Conservation (phyloP, 2,329 filamentous ascomycete genomes). For the Metarhizium sp. region DNA sequence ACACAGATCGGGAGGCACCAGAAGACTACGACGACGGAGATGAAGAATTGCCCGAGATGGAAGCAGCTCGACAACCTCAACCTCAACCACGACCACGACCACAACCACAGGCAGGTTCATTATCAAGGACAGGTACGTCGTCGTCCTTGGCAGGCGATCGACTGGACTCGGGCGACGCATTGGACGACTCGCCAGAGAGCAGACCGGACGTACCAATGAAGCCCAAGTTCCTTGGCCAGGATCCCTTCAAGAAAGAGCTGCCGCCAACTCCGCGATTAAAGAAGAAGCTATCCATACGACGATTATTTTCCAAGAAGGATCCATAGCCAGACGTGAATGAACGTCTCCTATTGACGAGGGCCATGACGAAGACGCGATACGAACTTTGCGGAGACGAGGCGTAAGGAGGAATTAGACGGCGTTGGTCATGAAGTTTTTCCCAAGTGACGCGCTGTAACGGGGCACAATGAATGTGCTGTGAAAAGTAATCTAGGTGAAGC, state of each 20-base stretch:
- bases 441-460: not conserved
- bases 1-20: slow-evolving; percentile 46
- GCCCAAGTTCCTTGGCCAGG: slow-evolving; percentile 4
- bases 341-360: not conserved
- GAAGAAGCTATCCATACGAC: slow-evolving; percentile 13
- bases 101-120: slow-evolving; percentile 1
- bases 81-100: not conserved
- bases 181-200: not conserved
- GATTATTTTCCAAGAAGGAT: slow-evolving; percentile 9
- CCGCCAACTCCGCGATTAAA: slow-evolving; percentile 6
- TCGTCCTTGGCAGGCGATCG: not conserved
- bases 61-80: not conserved
- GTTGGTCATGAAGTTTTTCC: not conserved
- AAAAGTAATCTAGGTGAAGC: not conserved
- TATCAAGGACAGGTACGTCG: not conserved
- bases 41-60: not conserved
- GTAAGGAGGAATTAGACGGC: not conserved
- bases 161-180: not conserved
- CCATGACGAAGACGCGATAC: not conserved
- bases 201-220: not conserved
- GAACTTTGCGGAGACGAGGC: not conserved
- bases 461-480: not conserved
- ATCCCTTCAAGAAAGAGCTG: slow-evolving; percentile 4
- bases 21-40: slow-evolving; percentile 12
- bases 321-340: not conserved